A percentile compares a stretch with the other conserved stretches of the same genome.
Evolutionary conservation across 2,329 filamentous ascomycete genomes (phyloP).

Genomic region (Cercospora beticola): DNA sequence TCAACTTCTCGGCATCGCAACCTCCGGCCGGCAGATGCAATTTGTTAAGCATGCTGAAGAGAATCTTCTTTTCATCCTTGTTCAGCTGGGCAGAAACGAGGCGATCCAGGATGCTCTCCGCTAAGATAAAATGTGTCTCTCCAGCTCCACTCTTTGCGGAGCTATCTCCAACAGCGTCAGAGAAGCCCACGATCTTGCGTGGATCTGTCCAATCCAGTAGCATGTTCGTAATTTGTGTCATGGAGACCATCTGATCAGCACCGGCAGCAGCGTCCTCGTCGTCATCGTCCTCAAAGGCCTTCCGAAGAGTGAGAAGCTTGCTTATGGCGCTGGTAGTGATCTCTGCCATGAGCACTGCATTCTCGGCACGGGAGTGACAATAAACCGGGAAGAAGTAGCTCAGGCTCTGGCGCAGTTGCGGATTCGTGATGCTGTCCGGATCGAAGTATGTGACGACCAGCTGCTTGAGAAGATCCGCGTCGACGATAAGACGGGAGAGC

Average conservation of each 20-base stretch:
- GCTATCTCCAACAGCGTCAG: constrained; percentile 27
- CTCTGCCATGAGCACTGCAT: constrained; percentile 76
- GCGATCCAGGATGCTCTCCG: constrained; percentile 72
- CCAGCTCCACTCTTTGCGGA: constrained; percentile 24
- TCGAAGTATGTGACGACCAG: constrained; percentile 86
- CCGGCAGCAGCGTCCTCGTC: constrained; percentile 68
- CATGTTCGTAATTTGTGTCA: constrained; percentile 75
- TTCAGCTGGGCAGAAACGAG: constrained; percentile 59
- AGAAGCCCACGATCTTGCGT: constrained; percentile 60
- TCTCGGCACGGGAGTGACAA: constrained; percentile 79
- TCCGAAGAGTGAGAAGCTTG: constrained; percentile 54
- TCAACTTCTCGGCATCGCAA: constrained; percentile 35
- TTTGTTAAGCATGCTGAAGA: constrained; percentile 77
- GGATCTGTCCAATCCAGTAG: constrained; percentile 95
- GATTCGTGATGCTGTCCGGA: constrained; percentile 75
- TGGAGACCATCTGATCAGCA: constrained; percentile 64
- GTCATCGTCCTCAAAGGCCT: constrained; percentile 41
- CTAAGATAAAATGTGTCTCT: constrained; percentile 72
- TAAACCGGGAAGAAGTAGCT: constrained; percentile 95
- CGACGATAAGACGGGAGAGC: constrained; percentile 73
- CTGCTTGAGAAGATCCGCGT: constrained; percentile 73
- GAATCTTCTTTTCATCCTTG: constrained; percentile 84
- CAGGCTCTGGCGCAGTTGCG: constrained; percentile 78
- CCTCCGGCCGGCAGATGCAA: constrained; percentile 67
- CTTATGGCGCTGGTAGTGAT: constrained; percentile 74